These are phyloP conservation scores for Porcisia deanei DNA, from an alignment of 208 protist species.

Conservation along the genomic window DNA sequence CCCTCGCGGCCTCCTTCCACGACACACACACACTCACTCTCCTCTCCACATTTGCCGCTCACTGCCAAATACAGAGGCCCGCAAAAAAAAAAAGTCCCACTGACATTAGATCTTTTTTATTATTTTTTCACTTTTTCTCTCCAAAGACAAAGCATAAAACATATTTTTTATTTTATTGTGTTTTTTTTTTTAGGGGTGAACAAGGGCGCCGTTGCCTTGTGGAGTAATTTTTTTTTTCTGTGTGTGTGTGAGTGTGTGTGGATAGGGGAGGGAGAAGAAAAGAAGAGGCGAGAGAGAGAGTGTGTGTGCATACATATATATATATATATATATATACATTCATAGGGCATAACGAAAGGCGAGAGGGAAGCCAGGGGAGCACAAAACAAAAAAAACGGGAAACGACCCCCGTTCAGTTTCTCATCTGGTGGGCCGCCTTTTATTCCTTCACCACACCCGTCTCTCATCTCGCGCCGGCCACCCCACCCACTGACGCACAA, in stretches of 20 bases:
- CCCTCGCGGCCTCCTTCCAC: too few species aligned
- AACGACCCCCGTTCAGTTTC: not conserved
- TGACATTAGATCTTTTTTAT: not conserved
- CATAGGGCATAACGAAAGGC: too few species aligned
- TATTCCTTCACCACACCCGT: not conserved
- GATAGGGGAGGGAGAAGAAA: too few species aligned
- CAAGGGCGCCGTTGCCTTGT: too few species aligned
- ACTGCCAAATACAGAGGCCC: not conserved
- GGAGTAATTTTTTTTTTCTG: not conserved
- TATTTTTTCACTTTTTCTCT: not conserved
- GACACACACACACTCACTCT: too few species aligned
- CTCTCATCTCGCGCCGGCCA: not conserved
- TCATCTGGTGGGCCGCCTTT: not conserved
- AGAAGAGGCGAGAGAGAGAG: not conserved
- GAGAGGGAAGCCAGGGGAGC: too few species aligned
- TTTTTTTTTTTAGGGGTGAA: too few species aligned
- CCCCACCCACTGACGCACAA: not conserved
- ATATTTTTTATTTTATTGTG: not conserved
- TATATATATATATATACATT: too few species aligned
- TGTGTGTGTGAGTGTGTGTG: not conserved
- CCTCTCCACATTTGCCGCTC: not conserved
- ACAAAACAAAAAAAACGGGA: not conserved
- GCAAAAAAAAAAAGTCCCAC: not conserved
- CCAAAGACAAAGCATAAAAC: too few species aligned
- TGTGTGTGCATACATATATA: not conserved